phyloP scores from a whole-genome alignment of 768 basidiomycete genomes.

The Mycena metata region DNA sequence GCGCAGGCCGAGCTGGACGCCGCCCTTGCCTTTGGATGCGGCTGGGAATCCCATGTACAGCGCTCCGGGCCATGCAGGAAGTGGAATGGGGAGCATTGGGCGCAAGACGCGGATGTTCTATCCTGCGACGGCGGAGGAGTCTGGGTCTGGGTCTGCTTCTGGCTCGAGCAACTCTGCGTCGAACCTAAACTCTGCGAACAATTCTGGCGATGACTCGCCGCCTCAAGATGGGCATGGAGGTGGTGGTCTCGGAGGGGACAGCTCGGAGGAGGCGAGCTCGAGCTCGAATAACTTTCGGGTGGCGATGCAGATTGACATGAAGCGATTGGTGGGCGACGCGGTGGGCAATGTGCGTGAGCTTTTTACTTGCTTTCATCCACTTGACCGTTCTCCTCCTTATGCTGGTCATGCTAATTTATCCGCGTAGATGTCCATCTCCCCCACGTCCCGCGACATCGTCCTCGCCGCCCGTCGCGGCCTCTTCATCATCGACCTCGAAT shows the following conservation, averaged over 20 bases:
- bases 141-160: slow-evolving; percentile 2
- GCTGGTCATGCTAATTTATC: slow-evolving; percentile 18
- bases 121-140: slow-evolving; percentile 17
- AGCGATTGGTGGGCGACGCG: slow-evolving; percentile 82
- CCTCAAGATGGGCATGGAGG: too few relatives aligned
- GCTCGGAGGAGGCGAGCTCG: slow-evolving; percentile 65
- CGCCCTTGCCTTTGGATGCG: neutral
- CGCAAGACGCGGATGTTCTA: slow-evolving; percentile 18
- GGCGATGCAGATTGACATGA: slow-evolving; percentile 84
- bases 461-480: slow-evolving; percentile 94
- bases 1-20: slow-evolving; percentile 36
- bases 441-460: slow-evolving; percentile 88
- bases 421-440: slow-evolving; percentile 90
- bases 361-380: neutral
- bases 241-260: neutral
- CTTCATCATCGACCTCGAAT: slow-evolving; percentile 94
- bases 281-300: slow-evolving; percentile 59
- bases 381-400: slow-evolving; percentile 34
- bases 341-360: slow-evolving; percentile 79
- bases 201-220: neutral
- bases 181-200: neutral
- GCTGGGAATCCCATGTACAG: neutral
- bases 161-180: slow-evolving; percentile 12
- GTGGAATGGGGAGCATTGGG: neutral
- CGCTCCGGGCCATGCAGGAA: neutral